Percentiles rank a stretch among this genome's conserved stretches.
These are phyloP conservation scores for Colletotrichum destructivum DNA, from an alignment of 2,329 filamentous ascomycete species.

Conservation along the genomic window DNA sequence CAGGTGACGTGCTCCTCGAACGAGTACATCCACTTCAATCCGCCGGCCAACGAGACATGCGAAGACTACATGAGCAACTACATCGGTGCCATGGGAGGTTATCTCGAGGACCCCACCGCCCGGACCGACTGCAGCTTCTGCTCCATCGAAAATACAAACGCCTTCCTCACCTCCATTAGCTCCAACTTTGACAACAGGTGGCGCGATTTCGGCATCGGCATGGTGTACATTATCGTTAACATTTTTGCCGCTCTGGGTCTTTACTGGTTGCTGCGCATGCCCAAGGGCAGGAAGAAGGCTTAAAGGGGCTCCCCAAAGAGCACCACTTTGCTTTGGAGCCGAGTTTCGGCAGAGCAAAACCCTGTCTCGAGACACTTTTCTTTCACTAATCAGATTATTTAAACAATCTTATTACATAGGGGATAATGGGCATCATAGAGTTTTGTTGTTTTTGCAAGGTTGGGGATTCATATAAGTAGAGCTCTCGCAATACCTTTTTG, in stretches of 20 bases:
- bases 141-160: conserved; percentile 53
- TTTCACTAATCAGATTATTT: neutral
- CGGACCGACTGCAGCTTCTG: conserved; percentile 63
- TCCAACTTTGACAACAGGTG: conserved; percentile 65
- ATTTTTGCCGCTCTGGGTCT: conserved; percentile 61
- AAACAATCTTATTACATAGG: neutral
- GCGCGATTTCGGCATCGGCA: conserved; percentile 70
- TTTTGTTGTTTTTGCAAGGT: neutral
- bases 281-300: conserved; percentile 45
- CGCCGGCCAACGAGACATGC: conserved; percentile 60
- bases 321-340: neutral
- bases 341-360: neutral
- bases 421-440: conserved; percentile 8
- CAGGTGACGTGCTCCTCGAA: conserved; percentile 46
- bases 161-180: conserved; percentile 55
- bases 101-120: conserved; percentile 59
- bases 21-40: conserved; percentile 71
- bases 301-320: neutral
- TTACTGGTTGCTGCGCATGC: conserved; percentile 62
- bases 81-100: conserved; percentile 61
- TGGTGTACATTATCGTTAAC: conserved; percentile 67
- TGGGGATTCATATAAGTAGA: neutral
- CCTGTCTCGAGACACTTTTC: neutral
- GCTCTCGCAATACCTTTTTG: neutral
- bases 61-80: conserved; percentile 63